A percentile compares a stretch with the other conserved stretches of the same genome.
Evolutionary conservation across 805 yeast genomes (phyloP).

Genomic region (Lipomyces spencermartinsiae): DNA sequence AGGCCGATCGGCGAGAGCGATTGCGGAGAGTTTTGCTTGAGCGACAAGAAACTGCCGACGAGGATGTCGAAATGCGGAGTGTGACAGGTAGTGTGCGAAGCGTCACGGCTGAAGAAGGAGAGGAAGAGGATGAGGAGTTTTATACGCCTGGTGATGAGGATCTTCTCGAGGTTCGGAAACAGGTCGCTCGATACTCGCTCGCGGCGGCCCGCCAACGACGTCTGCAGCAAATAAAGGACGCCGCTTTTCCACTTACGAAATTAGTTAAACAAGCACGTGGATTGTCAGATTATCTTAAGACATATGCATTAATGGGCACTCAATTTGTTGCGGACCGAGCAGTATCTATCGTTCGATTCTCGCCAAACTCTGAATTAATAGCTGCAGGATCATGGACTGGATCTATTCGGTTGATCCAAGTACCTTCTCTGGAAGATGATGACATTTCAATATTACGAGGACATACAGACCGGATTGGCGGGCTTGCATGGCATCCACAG

Average conservation of each 20-base stretch:
- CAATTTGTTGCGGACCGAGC: slow-evolving; percentile 76
- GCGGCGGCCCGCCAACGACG: slow-evolving; percentile 36
- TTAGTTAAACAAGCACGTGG: slow-evolving; percentile 57
- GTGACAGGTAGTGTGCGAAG: slow-evolving; percentile 26
- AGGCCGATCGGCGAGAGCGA: slow-evolving; percentile 65
- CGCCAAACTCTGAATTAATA: slow-evolving; percentile 50
- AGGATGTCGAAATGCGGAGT: slow-evolving; percentile 37
- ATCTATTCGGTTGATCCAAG: slow-evolving; percentile 57
- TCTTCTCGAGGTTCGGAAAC: slow-evolving; percentile 58
- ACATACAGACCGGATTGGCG: slow-evolving; percentile 73
- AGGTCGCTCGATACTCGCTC: slow-evolving; percentile 61
- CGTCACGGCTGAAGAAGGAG: slow-evolving; percentile 47
- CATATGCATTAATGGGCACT: slow-evolving; percentile 62
- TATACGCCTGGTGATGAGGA: slow-evolving; percentile 77
- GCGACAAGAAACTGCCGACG: slow-evolving; percentile 25
- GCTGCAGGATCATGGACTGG: slow-evolving; percentile 91
- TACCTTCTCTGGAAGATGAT: slow-evolving; percentile 48
- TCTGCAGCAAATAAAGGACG: slow-evolving; percentile 21
- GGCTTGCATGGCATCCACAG: slow-evolving; percentile 66
- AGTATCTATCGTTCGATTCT: slow-evolving; percentile 61
- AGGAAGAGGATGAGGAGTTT: slow-evolving; percentile 75
- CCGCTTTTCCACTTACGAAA: slow-evolving; percentile 50
- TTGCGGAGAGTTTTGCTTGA: slow-evolving; percentile 55
- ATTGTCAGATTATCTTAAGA: slow-evolving; percentile 47
- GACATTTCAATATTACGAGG: slow-evolving; percentile 47